These are phyloP conservation scores for Coniella vitis DNA, from an alignment of 2,329 filamentous ascomycete genomes.

Conservation along the genomic window DNA sequence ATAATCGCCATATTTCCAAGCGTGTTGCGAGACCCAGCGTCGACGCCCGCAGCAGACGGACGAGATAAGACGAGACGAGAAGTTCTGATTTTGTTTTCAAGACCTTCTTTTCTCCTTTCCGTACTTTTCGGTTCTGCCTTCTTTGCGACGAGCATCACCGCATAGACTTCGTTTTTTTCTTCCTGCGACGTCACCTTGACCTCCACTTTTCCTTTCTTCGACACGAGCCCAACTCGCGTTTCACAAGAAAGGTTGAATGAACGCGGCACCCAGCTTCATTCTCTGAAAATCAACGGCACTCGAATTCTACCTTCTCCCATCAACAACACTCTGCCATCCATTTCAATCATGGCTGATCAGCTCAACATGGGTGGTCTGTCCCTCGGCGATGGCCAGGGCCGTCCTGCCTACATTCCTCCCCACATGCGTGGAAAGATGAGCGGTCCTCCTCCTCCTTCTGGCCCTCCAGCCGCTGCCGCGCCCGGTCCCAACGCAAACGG, in stretches of 20 bases:
- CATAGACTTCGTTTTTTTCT: slow-evolving; percentile 4
- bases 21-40: slow-evolving; percentile 12
- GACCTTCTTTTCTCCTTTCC: slow-evolving; percentile 12
- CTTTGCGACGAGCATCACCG: slow-evolving; percentile 9
- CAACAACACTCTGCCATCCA: slow-evolving; percentile 11
- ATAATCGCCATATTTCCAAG: slow-evolving; percentile 2
- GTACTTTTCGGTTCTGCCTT: slow-evolving; percentile 7
- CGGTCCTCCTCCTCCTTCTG: slow-evolving; percentile 16
- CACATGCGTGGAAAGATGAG: slow-evolving; percentile 63
- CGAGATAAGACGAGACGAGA: slow-evolving; percentile 11
- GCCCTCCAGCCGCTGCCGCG: slow-evolving; percentile 25
- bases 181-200: slow-evolving; percentile 2
- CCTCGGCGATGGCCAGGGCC: slow-evolving; percentile 42
- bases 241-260: slow-evolving; percentile 12
- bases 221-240: slow-evolving; percentile 9
- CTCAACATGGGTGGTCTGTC: slow-evolving; percentile 74
- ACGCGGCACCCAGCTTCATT: slow-evolving; percentile 7
- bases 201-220: slow-evolving; percentile 6
- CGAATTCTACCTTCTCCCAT: slow-evolving; percentile 13
- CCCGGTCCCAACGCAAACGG: slow-evolving; percentile 30
- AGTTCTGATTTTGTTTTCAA: slow-evolving; percentile 5
- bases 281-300: slow-evolving; percentile 9
- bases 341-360: slow-evolving; percentile 68
- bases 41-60: slow-evolving; percentile 4
- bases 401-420: slow-evolving; percentile 71